These are phyloP conservation scores for Tulasnella sp. DNA, from an alignment of 768 basidiomycete species.

Conservation along the genomic window DNA sequence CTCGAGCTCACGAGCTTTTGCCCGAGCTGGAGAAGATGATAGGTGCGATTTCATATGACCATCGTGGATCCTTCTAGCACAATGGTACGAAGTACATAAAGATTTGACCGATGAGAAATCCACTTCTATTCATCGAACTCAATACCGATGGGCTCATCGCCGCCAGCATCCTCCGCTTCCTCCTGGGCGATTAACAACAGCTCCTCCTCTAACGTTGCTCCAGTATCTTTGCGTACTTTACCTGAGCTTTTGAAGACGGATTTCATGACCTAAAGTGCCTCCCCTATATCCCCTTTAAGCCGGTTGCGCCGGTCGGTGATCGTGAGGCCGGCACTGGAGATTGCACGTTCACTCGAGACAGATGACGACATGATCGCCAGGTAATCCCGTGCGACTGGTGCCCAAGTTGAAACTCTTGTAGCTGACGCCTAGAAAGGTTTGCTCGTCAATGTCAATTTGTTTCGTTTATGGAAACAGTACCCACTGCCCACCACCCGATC, in stretches of 20 bases:
- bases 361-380: slow-evolving; percentile 48
- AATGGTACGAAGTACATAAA: too few relatives aligned
- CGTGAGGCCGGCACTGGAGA: slow-evolving; percentile 50
- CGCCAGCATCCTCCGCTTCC: neutral
- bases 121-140: too few relatives aligned
- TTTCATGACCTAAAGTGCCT: neutral
- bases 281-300: neutral
- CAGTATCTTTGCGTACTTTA: neutral
- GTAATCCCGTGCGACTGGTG: slow-evolving; percentile 47
- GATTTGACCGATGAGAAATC: too few relatives aligned
- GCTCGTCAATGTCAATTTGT: neutral
- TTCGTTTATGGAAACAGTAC: slow-evolving; percentile 32
- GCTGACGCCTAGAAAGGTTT: slow-evolving; percentile 39
- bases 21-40: too few relatives aligned
- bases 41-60: too few relatives aligned
- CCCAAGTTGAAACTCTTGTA: slow-evolving; percentile 45
- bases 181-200: neutral
- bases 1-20: too few relatives aligned
- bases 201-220: neutral
- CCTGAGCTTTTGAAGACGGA: neutral
- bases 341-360: slow-evolving; percentile 50
- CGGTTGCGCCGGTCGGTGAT: neutral
- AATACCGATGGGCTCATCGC: neutral
- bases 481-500: slow-evolving; percentile 48
- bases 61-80: too few relatives aligned